These are phyloP conservation scores for Naumovozyma baii DNA, from an alignment of 805 yeast genomes.

Conservation along the genomic window DNA sequence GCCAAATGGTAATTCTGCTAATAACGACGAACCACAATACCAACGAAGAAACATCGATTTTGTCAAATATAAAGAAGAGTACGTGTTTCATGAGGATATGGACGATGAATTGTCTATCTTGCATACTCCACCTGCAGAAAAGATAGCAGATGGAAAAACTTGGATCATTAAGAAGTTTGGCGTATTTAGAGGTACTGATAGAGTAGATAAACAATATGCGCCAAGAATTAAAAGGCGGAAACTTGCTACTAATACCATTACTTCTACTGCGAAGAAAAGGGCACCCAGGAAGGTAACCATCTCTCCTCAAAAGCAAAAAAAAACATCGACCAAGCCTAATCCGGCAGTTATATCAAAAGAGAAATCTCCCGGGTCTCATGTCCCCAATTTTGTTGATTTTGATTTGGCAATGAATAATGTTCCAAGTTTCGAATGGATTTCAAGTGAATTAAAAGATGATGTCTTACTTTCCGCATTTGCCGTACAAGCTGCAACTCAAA, in stretches of 20 bases:
- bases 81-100: constrained; percentile 77
- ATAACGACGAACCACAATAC: constrained; percentile 40
- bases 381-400: background rate
- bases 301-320: background rate
- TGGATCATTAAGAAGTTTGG: constrained; percentile 72
- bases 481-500: constrained; percentile 4
- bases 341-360: background rate
- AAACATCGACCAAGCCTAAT: background rate
- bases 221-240: constrained; percentile 9
- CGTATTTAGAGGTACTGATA: constrained; percentile 40
- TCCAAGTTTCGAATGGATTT: constrained; percentile 8
- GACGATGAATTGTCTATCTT: constrained; percentile 47
- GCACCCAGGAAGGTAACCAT: background rate
- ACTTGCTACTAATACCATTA: constrained; percentile 1
- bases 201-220: constrained; percentile 17
- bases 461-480: constrained; percentile 4
- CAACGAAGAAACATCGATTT: constrained; percentile 66
- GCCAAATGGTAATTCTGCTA: constrained; percentile 1
- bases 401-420: constrained; percentile 2
- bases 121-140: constrained; percentile 40
- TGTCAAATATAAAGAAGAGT: constrained; percentile 63
- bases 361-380: background rate
- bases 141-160: constrained; percentile 37
- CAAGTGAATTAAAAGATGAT: constrained; percentile 5
- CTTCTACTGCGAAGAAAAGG: background rate